Evolutionary conservation across 495 filamentous ascomycete species (phyloP).

Genomic region (Talaromyces borbonicus): DNA sequence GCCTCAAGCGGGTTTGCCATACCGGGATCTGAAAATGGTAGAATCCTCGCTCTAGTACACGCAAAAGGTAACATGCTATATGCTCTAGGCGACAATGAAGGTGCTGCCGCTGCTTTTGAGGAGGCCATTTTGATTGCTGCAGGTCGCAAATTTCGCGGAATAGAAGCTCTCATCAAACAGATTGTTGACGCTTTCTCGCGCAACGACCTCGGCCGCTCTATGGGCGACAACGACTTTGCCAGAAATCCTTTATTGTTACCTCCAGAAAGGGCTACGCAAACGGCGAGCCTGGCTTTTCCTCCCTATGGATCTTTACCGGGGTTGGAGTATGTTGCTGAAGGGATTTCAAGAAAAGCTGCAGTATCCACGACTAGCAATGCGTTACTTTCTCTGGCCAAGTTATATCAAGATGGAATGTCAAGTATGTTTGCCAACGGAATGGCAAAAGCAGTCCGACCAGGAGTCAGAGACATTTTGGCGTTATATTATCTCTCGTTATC

Average conservation of each 20-base stretch:
- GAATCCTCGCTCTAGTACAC: conserved; percentile 85
- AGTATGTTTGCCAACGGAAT: conserved; percentile 53
- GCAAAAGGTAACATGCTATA: conserved; percentile 99
- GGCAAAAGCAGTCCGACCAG: conserved; percentile 48
- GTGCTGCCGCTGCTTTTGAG: conserved; percentile 85
- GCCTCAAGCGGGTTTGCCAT: conserved; percentile 81
- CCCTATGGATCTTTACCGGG: conserved; percentile 74
- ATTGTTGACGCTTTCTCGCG: conserved; percentile 62
- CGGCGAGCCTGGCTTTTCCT: conserved; percentile 75
- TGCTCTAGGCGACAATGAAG: conserved; percentile 71
- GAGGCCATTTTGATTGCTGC: conserved; percentile 86
- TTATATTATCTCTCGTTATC: conserved; percentile 95
- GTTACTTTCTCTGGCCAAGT: conserved; percentile 88
- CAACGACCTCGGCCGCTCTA: conserved; percentile 15
- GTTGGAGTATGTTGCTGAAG: conserved; percentile 62
- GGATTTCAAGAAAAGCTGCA: conserved; percentile 66
- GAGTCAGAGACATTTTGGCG: conserved; percentile 87
- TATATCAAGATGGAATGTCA: conserved; percentile 97
- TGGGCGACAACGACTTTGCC: conserved; percentile 16
- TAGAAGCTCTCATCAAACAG: conserved; percentile 69
- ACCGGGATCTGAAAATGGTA: conserved; percentile 80
- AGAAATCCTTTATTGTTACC: conserved; percentile 65
- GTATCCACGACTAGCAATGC: conserved; percentile 94
- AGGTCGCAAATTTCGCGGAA: conserved; percentile 59
- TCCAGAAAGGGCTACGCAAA: conserved; percentile 75